Evolutionary conservation across 345 rosid genomes (phyloP).

Genomic region (Adansonia digitata): DNA sequence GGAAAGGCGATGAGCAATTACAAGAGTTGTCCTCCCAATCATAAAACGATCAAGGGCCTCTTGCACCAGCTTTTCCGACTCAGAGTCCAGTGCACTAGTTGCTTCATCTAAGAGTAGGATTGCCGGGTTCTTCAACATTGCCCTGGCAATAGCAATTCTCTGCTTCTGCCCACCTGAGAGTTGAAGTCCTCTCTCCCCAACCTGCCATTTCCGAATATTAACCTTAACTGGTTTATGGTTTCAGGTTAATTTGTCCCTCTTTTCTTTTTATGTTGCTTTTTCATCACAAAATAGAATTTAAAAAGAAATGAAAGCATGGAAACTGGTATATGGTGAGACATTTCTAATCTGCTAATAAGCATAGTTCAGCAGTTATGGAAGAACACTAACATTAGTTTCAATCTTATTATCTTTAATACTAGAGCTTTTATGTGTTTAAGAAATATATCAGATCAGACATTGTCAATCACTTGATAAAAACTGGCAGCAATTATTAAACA

Average conservation of each 20-base stretch:
- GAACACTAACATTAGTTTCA: not conserved
- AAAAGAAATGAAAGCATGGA: not conserved
- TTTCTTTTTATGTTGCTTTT: not conserved
- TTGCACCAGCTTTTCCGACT: conserved; percentile 94
- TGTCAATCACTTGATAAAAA: not conserved
- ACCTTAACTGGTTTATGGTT: not conserved
- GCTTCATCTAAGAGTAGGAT: conserved; percentile 91
- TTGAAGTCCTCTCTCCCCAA: conserved; percentile 95
- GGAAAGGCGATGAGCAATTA: conserved; percentile 94
- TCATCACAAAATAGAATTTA: not conserved
- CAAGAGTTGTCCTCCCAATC: conserved; percentile 97
- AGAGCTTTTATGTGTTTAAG: not conserved
- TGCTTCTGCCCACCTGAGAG: conserved; percentile 99
- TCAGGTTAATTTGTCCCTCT: not conserved
- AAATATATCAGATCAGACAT: not conserved
- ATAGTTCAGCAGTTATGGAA: not conserved
- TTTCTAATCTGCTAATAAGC: not conserved
- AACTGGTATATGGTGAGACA: not conserved
- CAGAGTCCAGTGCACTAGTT: conserved; percentile 93
- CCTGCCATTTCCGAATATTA: conserved; percentile 52
- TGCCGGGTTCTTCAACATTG: conserved; percentile 95
- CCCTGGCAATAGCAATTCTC: conserved; percentile 94
- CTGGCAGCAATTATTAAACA: not conserved
- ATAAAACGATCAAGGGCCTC: conserved; percentile 96
- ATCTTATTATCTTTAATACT: not conserved